Percentiles rank a stretch among this genome's conserved stretches.
Evolutionary conservation across 495 filamentous ascomycete species (phyloP).

Genomic region (Aspergillus coremiiformis): DNA sequence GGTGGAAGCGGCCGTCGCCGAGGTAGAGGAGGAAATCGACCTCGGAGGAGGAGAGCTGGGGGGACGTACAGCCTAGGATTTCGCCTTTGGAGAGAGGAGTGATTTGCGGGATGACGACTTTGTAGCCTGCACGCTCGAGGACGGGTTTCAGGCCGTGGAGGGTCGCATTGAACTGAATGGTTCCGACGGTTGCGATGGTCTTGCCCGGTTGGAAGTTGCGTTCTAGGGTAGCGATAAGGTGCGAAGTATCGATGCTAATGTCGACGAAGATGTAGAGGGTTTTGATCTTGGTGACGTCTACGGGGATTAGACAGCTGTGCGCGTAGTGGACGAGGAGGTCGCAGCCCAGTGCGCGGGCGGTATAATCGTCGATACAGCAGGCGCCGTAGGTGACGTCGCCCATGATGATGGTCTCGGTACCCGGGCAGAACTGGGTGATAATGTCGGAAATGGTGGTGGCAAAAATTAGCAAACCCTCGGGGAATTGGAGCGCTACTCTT

Average conservation of each 20-base stretch:
- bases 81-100: slow-evolving; percentile 88
- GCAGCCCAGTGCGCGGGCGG: slow-evolving; percentile 86
- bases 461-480: slow-evolving; percentile 90
- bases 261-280: slow-evolving; percentile 98
- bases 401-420: slow-evolving; percentile 91
- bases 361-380: slow-evolving; percentile 98
- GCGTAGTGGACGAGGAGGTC: slow-evolving; percentile 96
- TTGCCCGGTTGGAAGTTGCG: slow-evolving; percentile 80
- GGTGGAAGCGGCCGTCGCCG: slow-evolving; percentile 92
- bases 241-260: slow-evolving; percentile 85
- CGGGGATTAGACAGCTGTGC: slow-evolving; percentile 91
- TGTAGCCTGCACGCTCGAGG: slow-evolving; percentile 75
- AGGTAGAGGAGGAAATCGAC: slow-evolving; percentile 85
- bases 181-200: slow-evolving; percentile 86
- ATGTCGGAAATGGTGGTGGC: slow-evolving; percentile 98
- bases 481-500: slow-evolving; percentile 88
- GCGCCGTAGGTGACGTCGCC: slow-evolving; percentile 98
- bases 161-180: slow-evolving; percentile 97
- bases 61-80: slow-evolving; percentile 92
- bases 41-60: slow-evolving; percentile 50
- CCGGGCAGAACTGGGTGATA: slow-evolving; percentile 86
- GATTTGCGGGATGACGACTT: slow-evolving; percentile 81
- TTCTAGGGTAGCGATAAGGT: slow-evolving; percentile 80
- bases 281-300: slow-evolving; percentile 90
- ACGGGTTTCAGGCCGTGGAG: slow-evolving; percentile 71